Conservation (phyloP, 2,329 filamentous ascomycete species). For the Rasamsonia emersonii region DNA sequence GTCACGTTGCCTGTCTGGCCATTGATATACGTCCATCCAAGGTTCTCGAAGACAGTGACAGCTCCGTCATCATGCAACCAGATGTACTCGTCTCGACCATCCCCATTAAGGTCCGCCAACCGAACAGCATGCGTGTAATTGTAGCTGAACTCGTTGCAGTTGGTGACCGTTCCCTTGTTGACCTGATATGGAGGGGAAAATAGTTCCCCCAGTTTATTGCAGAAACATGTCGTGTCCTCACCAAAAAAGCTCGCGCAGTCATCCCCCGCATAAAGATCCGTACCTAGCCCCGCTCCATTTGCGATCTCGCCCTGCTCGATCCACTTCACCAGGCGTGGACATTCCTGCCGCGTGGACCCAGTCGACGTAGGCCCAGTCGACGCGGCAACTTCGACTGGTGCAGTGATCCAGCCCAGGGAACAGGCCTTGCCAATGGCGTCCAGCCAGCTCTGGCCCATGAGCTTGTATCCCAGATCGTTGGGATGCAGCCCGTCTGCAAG, state of each 20-base stretch:
- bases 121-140: too few species aligned
- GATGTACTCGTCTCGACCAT: conserved; percentile 9
- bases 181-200: too few species aligned
- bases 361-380: too few species aligned
- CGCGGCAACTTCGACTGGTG: conserved; percentile 5
- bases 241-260: too few species aligned
- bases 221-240: too few species aligned
- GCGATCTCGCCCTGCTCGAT: neutral
- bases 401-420: conserved; percentile 9
- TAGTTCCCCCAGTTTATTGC: too few species aligned
- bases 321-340: neutral
- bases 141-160: too few species aligned
- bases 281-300: conserved; percentile 4
- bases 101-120: conserved; percentile 7
- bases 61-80: conserved; percentile 7
- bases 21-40: conserved; percentile 10
- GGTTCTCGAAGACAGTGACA: too few species aligned
- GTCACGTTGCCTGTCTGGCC: neutral
- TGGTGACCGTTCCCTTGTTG: too few species aligned
- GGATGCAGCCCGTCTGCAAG: conserved; percentile 22
- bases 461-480: conserved; percentile 18
- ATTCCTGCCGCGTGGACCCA: too few species aligned
- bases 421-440: conserved; percentile 6
- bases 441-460: conserved; percentile 22
- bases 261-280: too few species aligned